Conservation (phyloP, 2,329 filamentous ascomycete genomes). For the Teratosphaeria viscida region DNA sequence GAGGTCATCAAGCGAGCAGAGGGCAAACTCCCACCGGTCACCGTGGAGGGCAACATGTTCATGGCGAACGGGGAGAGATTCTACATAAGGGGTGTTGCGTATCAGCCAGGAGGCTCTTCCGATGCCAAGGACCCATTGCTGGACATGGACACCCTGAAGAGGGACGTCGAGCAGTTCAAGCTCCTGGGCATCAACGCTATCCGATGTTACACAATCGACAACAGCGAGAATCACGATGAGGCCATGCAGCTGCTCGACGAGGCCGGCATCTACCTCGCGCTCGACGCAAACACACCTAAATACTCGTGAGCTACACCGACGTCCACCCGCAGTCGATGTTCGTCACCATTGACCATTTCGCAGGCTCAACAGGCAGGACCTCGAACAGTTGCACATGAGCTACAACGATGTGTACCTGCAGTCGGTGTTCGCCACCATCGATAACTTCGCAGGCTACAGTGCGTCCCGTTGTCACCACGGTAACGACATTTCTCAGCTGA, state of each 20-base stretch:
- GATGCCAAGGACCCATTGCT: constrained; percentile 63
- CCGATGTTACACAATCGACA: constrained; percentile 90
- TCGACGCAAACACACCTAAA: constrained; percentile 79
- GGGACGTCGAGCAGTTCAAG: constrained; percentile 72
- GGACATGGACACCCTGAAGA: constrained; percentile 57
- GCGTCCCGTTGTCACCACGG: neutral
- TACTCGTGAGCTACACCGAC: constrained; percentile 51
- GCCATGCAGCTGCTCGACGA: constrained; percentile 74
- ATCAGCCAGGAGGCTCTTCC: constrained; percentile 46
- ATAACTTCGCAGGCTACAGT: constrained; percentile 66
- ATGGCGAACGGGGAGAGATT: constrained; percentile 25
- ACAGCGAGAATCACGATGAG: constrained; percentile 65
- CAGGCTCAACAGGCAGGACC: constrained; percentile 69
- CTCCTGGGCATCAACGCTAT: constrained; percentile 72
- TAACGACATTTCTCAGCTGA: neutral
- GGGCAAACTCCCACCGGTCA: constrained; percentile 8
- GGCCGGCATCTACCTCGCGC: constrained; percentile 81
- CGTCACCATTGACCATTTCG: constrained; percentile 75
- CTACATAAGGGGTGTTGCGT: constrained; percentile 51
- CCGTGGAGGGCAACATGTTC: constrained; percentile 4
- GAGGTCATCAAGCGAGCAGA: constrained; percentile 4
- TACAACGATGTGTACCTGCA: constrained; percentile 58
- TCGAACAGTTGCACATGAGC: constrained; percentile 45
- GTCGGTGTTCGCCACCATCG: constrained; percentile 77
- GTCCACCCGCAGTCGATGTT: constrained; percentile 79